Evolutionary conservation across 768 basidiomycete genomes (phyloP).

Genomic region (Tremella fuciformis): DNA sequence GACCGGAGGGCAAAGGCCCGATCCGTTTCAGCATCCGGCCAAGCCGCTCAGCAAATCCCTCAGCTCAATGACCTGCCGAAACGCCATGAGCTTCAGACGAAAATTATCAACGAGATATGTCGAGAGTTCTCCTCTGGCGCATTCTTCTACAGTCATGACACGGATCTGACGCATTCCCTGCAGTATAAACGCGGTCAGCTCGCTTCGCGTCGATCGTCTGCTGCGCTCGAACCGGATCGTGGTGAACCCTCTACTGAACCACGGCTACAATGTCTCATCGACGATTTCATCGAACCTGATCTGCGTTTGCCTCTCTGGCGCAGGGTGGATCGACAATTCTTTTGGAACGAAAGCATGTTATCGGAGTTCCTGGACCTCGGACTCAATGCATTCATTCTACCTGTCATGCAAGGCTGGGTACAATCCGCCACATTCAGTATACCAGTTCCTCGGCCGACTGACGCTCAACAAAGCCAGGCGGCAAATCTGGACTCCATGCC

Average conservation of each 20-base stretch:
- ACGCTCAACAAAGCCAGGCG: constrained; percentile 26
- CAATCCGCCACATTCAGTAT: constrained; percentile 70
- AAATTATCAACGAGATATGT: constrained; percentile 75
- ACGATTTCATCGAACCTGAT: constrained; percentile 68
- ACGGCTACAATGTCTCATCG: constrained; percentile 56
- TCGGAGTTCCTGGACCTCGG: constrained; percentile 84
- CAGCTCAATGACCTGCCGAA: constrained; percentile 30
- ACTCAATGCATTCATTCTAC: constrained; percentile 80
- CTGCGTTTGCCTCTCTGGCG: constrained; percentile 84
- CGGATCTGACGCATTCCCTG: constrained; percentile 59
- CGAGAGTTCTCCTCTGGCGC: constrained; percentile 74
- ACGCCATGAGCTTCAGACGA: constrained; percentile 67
- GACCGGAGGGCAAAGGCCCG: background rate
- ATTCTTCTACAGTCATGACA: constrained; percentile 86
- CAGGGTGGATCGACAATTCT: constrained; percentile 81
- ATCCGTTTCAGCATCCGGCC: background rate
- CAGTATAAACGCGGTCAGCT: constrained; percentile 45
- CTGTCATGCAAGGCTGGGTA: constrained; percentile 90
- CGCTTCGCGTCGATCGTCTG: constrained; percentile 24
- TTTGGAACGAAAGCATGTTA: constrained; percentile 91
- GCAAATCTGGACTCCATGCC: constrained; percentile 38
- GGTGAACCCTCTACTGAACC: too few species aligned
- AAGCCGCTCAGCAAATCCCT: background rate
- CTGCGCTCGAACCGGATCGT: constrained; percentile 18
- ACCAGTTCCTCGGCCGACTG: constrained; percentile 33